These are phyloP conservation scores for Astrothelium subdiscretum DNA, from an alignment of 495 filamentous ascomycete species.

Conservation along the genomic window DNA sequence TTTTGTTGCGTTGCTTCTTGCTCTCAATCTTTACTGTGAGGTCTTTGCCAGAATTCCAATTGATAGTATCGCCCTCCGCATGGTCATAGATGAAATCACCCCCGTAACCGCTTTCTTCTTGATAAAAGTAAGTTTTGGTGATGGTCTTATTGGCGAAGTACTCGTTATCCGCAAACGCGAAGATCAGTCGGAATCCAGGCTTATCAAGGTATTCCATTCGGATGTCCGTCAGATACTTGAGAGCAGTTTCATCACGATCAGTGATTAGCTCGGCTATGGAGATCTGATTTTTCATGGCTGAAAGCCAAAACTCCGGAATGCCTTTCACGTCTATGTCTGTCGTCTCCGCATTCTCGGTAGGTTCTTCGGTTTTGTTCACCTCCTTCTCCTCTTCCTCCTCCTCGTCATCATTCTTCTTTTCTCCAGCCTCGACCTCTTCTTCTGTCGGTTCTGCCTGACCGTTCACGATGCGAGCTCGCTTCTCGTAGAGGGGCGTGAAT, in stretches of 20 bases:
- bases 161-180: slow-evolving; percentile 89
- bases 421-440: slow-evolving; percentile 72
- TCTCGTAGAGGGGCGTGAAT: slow-evolving; percentile 94
- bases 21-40: slow-evolving; percentile 89
- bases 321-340: slow-evolving; percentile 44
- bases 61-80: slow-evolving; percentile 93
- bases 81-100: slow-evolving; percentile 99
- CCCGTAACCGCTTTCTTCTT: slow-evolving; percentile 95
- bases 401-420: slow-evolving; percentile 63
- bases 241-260: slow-evolving; percentile 84
- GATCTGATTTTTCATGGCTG: slow-evolving; percentile 98
- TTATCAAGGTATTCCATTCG: slow-evolving; percentile 98
- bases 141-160: slow-evolving; percentile 95
- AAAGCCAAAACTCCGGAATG: slow-evolving; percentile 98
- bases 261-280: slow-evolving; percentile 97
- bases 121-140: slow-evolving; percentile 98
- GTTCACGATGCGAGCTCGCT: slow-evolving; percentile 88
- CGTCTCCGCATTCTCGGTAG: slow-evolving; percentile 34
- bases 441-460: slow-evolving; percentile 76
- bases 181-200: slow-evolving; percentile 95
- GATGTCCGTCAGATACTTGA: slow-evolving; percentile 85
- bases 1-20: slow-evolving; percentile 99
- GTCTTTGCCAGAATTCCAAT: slow-evolving; percentile 90
- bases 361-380: slow-evolving; percentile 33
- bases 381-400: slow-evolving; percentile 39